Evolutionary conservation across 805 yeast genomes (phyloP), one percentile per base, ranked within the genome.

Genomic region (Clavispora santaluciae): DNA sequence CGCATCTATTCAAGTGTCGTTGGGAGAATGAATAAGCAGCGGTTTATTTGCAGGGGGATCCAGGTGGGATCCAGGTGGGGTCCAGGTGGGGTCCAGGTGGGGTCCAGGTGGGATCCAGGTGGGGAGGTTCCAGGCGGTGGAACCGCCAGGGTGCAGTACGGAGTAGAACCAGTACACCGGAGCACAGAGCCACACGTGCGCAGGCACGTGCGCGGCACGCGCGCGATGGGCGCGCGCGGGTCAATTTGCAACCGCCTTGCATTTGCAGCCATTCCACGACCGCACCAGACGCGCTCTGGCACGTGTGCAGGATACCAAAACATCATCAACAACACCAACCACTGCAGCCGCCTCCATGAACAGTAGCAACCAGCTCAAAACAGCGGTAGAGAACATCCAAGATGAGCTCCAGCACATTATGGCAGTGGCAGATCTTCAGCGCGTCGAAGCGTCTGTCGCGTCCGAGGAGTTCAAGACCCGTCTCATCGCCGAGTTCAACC

Each of bases 381-480:
- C 39, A 13, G 46, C 53, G 12, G 47, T 51, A 18, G 48, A 42
- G 7, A 47, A 44, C 34, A 49, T 51, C 15, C 50, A 43, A 30
- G 48, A 47, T 29, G 55, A 51, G 25, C 42, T 51, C 18, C 18
- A 31, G 11, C 29, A 36, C 6, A 47, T 51, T 8, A 26, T 41
- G 29, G 38, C 47, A 6, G 41, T 49, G 29, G 42, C 44, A 1
- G 44, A 42, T 3, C 40, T 43, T 8, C 28, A 40, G 22, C 36
- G 29, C 6, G 6, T 33, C 16, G 40, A 42, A 18, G 36, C 33
- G 4, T 25, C 38, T 10, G 45, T 21, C 22, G 30, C 26, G 18
- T 18, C 29, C n/a, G 37, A 22, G 15, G 38, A 41, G 11, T 44
- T 49, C 38, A 46, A 38, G 26, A 39, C 38, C 16, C 37, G 34